Evolutionary conservation across 306 rosid genomes (phyloP).

Genomic region (Styphnolobium japonicum): DNA sequence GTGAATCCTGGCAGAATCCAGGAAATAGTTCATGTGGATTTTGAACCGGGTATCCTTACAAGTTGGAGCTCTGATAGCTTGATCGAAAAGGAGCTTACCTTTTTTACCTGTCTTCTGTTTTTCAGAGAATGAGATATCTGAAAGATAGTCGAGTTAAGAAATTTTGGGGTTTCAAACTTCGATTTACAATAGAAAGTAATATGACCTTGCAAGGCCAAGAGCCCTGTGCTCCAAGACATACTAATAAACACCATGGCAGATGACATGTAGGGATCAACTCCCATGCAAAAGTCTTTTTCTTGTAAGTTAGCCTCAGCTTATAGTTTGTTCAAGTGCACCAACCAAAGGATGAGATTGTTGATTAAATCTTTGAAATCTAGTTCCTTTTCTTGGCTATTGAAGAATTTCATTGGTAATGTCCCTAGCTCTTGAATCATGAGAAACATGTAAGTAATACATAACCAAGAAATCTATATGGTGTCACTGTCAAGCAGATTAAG

Average conservation of each 20-base stretch:
- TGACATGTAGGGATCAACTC: too few species aligned
- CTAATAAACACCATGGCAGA: background rate
- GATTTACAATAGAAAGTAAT: background rate
- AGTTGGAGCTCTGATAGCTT: too few species aligned
- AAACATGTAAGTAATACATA: background rate
- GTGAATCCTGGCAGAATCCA: background rate
- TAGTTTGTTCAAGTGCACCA: background rate
- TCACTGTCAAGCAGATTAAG: constrained; percentile 36
- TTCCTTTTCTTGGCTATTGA: background rate
- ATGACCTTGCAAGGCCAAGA: background rate
- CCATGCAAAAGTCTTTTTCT: background rate
- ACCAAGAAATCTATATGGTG: background rate
- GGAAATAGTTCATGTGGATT: too few species aligned
- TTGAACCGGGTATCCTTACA: too few species aligned
- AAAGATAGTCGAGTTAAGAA: too few species aligned
- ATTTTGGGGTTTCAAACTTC: too few species aligned
- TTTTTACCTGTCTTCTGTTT: too few species aligned
- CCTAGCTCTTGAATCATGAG: background rate
- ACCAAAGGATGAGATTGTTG: background rate
- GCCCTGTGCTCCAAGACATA: background rate
- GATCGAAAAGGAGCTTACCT: too few species aligned
- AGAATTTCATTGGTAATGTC: background rate
- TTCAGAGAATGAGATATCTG: too few species aligned
- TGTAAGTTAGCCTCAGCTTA: background rate
- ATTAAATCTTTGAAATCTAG: background rate